Percentiles rank a stretch among this genome's conserved stretches.
phyloP scores from a whole-genome alignment of 306 rosid species.

The Carpinus fangiana region DNA sequence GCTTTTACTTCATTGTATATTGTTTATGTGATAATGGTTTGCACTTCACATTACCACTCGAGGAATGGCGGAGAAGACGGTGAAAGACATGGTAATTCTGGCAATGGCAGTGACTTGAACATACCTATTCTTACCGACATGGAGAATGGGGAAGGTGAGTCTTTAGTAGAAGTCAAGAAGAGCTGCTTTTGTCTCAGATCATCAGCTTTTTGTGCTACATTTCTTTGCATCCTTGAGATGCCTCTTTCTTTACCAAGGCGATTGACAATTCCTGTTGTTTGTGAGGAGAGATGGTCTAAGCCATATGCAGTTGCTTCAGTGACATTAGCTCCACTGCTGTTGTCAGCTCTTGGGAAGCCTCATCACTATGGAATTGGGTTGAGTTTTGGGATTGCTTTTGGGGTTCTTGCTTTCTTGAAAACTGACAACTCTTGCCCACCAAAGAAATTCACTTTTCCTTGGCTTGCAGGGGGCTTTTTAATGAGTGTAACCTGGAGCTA shows the following conservation, averaged over 20 bases:
- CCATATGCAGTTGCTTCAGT: constrained; percentile 44
- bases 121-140: constrained; percentile 40
- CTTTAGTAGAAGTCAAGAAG: constrained; percentile 22
- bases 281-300: constrained; percentile 54
- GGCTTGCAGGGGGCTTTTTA: constrained; percentile 54
- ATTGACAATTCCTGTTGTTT: constrained; percentile 52
- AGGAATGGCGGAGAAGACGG: constrained; percentile 25
- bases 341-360: constrained; percentile 30
- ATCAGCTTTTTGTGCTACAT: constrained; percentile 16
- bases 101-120: constrained; percentile 30
- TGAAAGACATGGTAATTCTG: constrained; percentile 19
- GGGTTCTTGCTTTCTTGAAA: constrained; percentile 30
- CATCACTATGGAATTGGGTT: constrained; percentile 38
- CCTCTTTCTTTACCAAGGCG: constrained; percentile 57
- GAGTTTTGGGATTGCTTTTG: constrained; percentile 34
- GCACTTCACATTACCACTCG: constrained; percentile 27
- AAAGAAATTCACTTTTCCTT: constrained; percentile 39
- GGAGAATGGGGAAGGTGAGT: constrained; percentile 40
- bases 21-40: constrained; percentile 49
- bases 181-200: constrained; percentile 30
- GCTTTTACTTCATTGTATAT: constrained; percentile 40
- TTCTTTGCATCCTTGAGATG: constrained; percentile 36
- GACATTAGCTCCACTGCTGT: constrained; percentile 40
- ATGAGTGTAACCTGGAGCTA: constrained; percentile 64
- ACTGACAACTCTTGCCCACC: constrained; percentile 44